A percentile compares a stretch with the other conserved stretches of the same genome.
Evolutionary conservation across 2,329 filamentous ascomycete genomes (phyloP).

Genomic region (Laburnicola sp.): DNA sequence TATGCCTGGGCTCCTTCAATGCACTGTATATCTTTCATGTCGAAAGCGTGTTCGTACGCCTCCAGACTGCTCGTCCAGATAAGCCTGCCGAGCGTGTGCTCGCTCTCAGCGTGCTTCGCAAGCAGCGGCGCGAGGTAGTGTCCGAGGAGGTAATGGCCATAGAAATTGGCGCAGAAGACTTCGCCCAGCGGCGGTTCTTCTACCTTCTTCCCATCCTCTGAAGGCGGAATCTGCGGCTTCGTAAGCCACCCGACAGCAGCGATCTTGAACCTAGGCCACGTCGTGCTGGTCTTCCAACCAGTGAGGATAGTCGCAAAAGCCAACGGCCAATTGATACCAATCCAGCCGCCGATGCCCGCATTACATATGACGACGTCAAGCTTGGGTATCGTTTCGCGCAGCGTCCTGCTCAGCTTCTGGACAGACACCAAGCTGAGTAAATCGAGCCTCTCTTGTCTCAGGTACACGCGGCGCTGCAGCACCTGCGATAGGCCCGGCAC

Average conservation of each 20-base stretch:
- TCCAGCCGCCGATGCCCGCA: slow-evolving; percentile 86
- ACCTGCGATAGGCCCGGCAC: slow-evolving; percentile 47
- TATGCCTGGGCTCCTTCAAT: slow-evolving; percentile 68
- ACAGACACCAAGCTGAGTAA: slow-evolving; percentile 60
- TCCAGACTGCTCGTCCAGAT: slow-evolving; percentile 89
- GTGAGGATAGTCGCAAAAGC: slow-evolving; percentile 62
- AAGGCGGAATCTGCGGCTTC: slow-evolving; percentile 54
- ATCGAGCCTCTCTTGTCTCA: slow-evolving; percentile 62
- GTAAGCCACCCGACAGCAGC: slow-evolving; percentile 59
- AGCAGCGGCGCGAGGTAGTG: slow-evolving; percentile 80
- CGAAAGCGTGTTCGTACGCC: slow-evolving; percentile 60
- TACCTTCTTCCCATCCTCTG: slow-evolving; percentile 20
- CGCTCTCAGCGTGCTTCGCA: slow-evolving; percentile 48
- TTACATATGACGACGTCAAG: slow-evolving; percentile 83
- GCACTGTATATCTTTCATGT: slow-evolving; percentile 74
- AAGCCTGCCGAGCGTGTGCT: slow-evolving; percentile 62
- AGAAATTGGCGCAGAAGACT: slow-evolving; percentile 89
- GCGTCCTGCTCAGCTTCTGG: slow-evolving; percentile 55
- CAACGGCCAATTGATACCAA: slow-evolving; percentile 69
- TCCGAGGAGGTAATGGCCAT: slow-evolving; percentile 89
- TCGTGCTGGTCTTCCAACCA: slow-evolving; percentile 68
- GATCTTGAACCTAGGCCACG: slow-evolving; percentile 78
- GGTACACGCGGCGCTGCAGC: slow-evolving; percentile 50
- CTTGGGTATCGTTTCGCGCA: slow-evolving; percentile 64
- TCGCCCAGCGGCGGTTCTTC: slow-evolving; percentile 69